phyloP scores from a whole-genome alignment of 2,329 filamentous ascomycete genomes.

The Ophiostoma tasmaniense region DNA sequence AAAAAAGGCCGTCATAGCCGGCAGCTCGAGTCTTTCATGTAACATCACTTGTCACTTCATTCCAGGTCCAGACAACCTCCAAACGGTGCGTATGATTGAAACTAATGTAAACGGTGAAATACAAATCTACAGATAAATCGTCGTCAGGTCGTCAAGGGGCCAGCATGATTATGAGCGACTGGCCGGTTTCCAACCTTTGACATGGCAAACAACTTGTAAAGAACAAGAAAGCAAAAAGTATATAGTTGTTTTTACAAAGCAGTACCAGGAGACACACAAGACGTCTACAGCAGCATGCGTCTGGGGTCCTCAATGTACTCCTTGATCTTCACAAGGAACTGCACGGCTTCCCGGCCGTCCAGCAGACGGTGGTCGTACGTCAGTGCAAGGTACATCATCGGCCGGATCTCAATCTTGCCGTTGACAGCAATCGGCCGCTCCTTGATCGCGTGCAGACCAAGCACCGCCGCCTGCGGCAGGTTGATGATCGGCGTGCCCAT shows the following conservation, averaged over 20 bases:
- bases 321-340: constrained; percentile 95
- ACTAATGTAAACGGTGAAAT: neutral
- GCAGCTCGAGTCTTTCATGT: neutral
- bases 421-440: constrained; percentile 83
- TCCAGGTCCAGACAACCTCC: neutral
- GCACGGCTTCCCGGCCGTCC: constrained; percentile 89
- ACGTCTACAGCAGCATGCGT: constrained; percentile 65
- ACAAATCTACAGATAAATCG: constrained; percentile 13
- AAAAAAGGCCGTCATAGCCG: neutral
- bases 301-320: constrained; percentile 94
- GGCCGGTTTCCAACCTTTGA: neutral
- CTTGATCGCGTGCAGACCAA: constrained; percentile 94
- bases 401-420: constrained; percentile 88
- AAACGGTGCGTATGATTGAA: neutral
- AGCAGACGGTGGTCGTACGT: constrained; percentile 96
- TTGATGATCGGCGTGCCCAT: constrained; percentile 99
- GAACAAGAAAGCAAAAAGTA: neutral
- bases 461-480: constrained; percentile 81
- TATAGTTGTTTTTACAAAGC: constrained; percentile 3
- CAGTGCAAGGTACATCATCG: constrained; percentile 99
- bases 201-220: neutral
- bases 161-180: neutral
- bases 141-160: constrained; percentile 1
- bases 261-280: neutral
- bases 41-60: neutral